Conservation (phyloP, 257 asterid species). For the Agastache rugosa region DNA sequence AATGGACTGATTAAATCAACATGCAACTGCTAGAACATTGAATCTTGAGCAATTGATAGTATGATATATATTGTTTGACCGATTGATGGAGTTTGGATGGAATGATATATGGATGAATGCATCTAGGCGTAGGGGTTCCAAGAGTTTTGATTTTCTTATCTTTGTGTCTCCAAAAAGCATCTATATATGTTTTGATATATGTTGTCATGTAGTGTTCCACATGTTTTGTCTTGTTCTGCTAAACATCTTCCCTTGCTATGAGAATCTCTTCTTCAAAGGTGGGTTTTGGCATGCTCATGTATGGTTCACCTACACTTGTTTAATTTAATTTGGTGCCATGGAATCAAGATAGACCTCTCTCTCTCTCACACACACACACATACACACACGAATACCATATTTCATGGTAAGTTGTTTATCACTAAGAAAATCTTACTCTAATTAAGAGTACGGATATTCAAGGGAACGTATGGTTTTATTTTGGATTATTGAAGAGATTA, state of each 20-base stretch:
- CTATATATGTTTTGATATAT: constrained; percentile 7
- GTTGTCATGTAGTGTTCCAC: constrained; percentile 39
- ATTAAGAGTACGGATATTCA: no score
- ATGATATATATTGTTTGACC: not conserved
- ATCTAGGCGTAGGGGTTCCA: constrained; percentile 24
- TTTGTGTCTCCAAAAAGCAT: constrained; percentile 41
- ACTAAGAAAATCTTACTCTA: no score
- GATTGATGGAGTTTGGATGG: not conserved
- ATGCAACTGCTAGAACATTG: not conserved
- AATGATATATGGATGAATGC: not conserved
- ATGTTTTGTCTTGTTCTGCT: constrained; percentile 35
- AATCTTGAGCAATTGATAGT: constrained; percentile 16
- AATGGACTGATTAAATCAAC: no score
- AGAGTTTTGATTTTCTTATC: constrained; percentile 39
- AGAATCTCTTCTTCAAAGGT: constrained; percentile 23
- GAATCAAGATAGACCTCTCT: not conserved
- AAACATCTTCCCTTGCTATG: constrained; percentile 28
- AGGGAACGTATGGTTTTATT: no score
- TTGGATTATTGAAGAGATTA: no score
- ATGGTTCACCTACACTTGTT: not conserved
- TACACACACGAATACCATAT: no score
- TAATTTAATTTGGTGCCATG: not conserved
- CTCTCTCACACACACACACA: not conserved
- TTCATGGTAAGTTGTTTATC: no score
- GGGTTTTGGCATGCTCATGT: not conserved